These are phyloP conservation scores for Fusarium sp. DNA, from an alignment of 2,329 filamentous ascomycete genomes.

Conservation along the genomic window DNA sequence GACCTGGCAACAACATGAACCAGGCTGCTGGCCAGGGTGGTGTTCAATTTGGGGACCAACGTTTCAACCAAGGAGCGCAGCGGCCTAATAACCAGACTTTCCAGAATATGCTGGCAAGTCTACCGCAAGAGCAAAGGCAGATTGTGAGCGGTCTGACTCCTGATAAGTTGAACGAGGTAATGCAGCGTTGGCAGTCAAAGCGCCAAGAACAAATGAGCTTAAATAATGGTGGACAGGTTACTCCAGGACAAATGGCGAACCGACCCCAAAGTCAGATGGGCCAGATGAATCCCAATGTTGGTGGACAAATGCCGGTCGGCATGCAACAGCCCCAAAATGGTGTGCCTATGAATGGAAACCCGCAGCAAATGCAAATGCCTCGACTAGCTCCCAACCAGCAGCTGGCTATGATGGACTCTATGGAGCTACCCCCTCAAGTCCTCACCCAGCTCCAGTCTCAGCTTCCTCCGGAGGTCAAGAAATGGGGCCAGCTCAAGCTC, in stretches of 20 bases:
- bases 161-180: slow-evolving; percentile 65
- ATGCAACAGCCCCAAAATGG: slow-evolving; percentile 51
- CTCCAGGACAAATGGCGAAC: slow-evolving; percentile 51
- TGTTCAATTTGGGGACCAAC: slow-evolving; percentile 62
- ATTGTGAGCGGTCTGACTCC: slow-evolving; percentile 58
- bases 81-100: slow-evolving; percentile 59
- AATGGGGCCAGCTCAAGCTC: slow-evolving; percentile 61
- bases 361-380: slow-evolving; percentile 47
- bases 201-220: slow-evolving; percentile 53
- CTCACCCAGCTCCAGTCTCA: slow-evolving; percentile 46
- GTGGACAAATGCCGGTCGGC: slow-evolving; percentile 46
- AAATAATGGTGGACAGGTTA: slow-evolving; percentile 50
- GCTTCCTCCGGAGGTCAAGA: slow-evolving; percentile 60
- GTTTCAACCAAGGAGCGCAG: slow-evolving; percentile 67
- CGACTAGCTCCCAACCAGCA: slow-evolving; percentile 50
- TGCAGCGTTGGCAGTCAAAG: slow-evolving; percentile 61
- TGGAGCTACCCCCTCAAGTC: slow-evolving; percentile 60
- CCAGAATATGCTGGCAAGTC: slow-evolving; percentile 57
- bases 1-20: slow-evolving; percentile 59
- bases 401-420: slow-evolving; percentile 59
- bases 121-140: slow-evolving; percentile 62
- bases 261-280: slow-evolving; percentile 49
- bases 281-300: slow-evolving; percentile 51
- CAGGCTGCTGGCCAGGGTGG: slow-evolving; percentile 60
- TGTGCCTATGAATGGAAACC: slow-evolving; percentile 44